Conservation (phyloP, 345 rosid genomes). For the Populus ilicifolia region DNA sequence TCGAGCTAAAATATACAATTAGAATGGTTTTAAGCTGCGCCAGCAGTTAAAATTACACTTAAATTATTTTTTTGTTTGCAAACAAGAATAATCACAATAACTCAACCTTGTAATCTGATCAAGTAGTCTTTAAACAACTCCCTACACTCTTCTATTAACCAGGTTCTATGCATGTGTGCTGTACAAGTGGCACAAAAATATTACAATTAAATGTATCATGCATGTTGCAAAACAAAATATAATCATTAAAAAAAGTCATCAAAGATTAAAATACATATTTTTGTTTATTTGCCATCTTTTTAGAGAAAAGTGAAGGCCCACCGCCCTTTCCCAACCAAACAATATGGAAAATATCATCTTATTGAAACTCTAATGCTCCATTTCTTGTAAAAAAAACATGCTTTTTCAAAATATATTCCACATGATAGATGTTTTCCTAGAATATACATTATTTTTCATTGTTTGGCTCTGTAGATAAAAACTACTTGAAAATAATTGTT, state of each 20-base stretch:
- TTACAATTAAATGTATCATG: neutral
- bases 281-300: neutral
- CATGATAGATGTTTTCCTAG: no score
- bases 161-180: neutral
- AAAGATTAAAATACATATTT: neutral
- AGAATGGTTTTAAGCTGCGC: neutral
- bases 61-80: neutral
- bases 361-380: neutral
- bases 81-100: neutral
- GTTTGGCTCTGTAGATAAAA: no score
- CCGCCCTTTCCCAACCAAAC: no score
- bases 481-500: no score
- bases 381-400: neutral
- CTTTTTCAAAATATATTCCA: no score
- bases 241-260: neutral
- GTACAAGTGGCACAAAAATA: neutral
- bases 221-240: neutral
- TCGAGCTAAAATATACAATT: no score
- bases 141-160: neutral
- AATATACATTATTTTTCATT: no score
- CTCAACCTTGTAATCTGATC: neutral
- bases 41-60: neutral
- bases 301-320: neutral
- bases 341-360: neutral
- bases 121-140: neutral